Percentiles rank a stretch among this genome's conserved stretches.
phyloP scores from a whole-genome alignment of 192 early-diverging fungal genomes.

The Entophlyctis luteolus region DNA sequence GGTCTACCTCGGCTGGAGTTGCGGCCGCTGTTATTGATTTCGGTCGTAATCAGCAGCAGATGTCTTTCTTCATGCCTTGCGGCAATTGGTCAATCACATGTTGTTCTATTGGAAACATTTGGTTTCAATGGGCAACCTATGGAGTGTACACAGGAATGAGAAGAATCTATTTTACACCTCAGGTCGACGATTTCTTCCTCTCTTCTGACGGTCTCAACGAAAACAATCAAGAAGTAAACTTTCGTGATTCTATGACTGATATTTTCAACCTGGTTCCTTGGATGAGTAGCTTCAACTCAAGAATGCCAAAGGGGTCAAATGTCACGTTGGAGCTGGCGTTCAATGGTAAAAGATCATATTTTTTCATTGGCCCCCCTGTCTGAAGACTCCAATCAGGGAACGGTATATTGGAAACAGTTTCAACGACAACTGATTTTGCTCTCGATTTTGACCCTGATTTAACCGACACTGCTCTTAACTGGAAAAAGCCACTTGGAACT shows the following conservation, averaged over 20 bases:
- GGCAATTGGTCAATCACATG: slow-evolving; percentile 38
- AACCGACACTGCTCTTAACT: slow-evolving; percentile 13
- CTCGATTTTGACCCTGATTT: slow-evolving; percentile 16
- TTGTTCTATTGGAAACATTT: slow-evolving; percentile 34
- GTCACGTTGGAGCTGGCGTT: background rate
- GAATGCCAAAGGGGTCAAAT: background rate
- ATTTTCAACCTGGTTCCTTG: slow-evolving; percentile 28
- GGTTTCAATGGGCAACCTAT: slow-evolving; percentile 44
- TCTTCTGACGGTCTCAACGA: background rate
- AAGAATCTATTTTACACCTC: slow-evolving; percentile 35
- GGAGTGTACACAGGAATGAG: slow-evolving; percentile 42
- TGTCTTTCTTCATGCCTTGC: slow-evolving; percentile 43
- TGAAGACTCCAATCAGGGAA: slow-evolving; percentile 16
- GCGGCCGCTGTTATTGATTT: background rate
- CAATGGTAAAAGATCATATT: background rate
- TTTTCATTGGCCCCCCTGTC: background rate
- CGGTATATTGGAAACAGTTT: slow-evolving; percentile 29
- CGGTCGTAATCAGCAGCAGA: slow-evolving; percentile 41
- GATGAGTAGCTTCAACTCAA: slow-evolving; percentile 35
- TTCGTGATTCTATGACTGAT: slow-evolving; percentile 27
- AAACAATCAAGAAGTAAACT: background rate
- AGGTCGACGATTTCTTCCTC: slow-evolving; percentile 29
- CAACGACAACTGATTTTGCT: background rate
- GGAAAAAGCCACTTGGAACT: slow-evolving; percentile 34
- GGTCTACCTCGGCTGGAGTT: background rate